Conservation (phyloP, 202 grass and related monocot genomes). For the Brachypodium distachyon region DNA sequence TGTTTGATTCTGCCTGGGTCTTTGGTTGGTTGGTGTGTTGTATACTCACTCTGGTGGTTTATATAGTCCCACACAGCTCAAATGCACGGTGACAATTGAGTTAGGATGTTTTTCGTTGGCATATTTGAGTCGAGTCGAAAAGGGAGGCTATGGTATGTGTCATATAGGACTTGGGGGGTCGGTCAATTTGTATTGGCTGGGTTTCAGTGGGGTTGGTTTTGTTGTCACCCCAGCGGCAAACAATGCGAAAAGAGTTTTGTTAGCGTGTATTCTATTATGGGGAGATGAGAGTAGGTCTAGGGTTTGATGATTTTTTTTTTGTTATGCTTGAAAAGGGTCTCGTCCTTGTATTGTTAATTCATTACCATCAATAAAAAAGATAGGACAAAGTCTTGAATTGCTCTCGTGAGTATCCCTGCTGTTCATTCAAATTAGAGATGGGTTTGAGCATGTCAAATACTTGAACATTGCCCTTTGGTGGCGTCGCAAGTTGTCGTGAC, state of each 20-base stretch:
- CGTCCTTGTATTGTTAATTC: background rate
- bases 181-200: background rate
- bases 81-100: background rate
- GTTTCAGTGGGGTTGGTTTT: background rate
- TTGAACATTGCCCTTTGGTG: too few species aligned
- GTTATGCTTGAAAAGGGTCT: background rate
- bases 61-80: background rate
- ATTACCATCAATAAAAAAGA: background rate
- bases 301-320: too few species aligned
- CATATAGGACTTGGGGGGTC: background rate
- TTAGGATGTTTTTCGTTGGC: background rate
- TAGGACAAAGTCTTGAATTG: too few species aligned
- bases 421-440: too few species aligned
- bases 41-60: conserved; percentile 7
- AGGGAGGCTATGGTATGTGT: background rate
- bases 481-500: too few species aligned
- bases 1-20: background rate
- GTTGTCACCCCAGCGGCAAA: background rate
- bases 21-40: conserved; percentile 8
- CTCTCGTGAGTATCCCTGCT: too few species aligned
- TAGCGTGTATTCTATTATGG: background rate
- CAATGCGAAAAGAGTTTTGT: background rate
- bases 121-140: background rate
- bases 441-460: too few species aligned
- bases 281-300: background rate